Evolutionary conservation across 2,329 filamentous ascomycete genomes (phyloP), one percentile per base, ranked within the genome.

Genomic region (Verticillium nonalfalfae): DNA sequence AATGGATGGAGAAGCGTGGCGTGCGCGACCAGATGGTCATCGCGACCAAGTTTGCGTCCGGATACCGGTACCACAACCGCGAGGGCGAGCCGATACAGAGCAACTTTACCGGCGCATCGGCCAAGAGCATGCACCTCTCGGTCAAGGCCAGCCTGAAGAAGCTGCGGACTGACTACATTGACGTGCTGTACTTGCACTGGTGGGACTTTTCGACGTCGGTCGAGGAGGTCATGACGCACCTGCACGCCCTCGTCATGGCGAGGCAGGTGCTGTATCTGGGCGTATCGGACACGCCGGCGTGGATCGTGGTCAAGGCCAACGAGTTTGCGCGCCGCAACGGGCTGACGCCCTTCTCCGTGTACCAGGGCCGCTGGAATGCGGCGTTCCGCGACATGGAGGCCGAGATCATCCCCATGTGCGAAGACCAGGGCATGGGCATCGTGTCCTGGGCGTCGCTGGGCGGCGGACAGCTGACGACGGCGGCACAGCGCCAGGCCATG

Each of bases 371-470:
- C 0, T 77, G 75, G 73, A 74, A 68, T 57, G 65, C 71, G 5
- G 64, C 67, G 34, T n/a, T 60, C 14, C 70, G 74, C 4, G 73
- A 76, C 59, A 68, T 77, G 55, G 75, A 78, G 61, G 70, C 74
- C 11, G 75, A 78, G 1, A 75, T 78, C 18, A 64, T 79, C 11
- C 78, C 78, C 2, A 77, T 79, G 75, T 70, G 70, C 10, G 68
- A 72, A 9, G 67, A 71, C 26, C 74, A 74, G 18, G 75, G 75
- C 60, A 78, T 79, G 85, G 86, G 74, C 34, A 66, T 88, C 2
- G 74, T 78, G 0, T 84, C 86, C 0, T 90, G 85, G 84, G 85
- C 83, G 56, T 81, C 80, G 0, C 72, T 86, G 7, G 83, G 83
- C 7, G 78, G 72, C 72, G 82, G 82, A 38, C 73, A 75, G 58